Base-by-base conservation (phyloP, 2,329 filamentous ascomycete species). In the Alternaria sp. region DNA sequence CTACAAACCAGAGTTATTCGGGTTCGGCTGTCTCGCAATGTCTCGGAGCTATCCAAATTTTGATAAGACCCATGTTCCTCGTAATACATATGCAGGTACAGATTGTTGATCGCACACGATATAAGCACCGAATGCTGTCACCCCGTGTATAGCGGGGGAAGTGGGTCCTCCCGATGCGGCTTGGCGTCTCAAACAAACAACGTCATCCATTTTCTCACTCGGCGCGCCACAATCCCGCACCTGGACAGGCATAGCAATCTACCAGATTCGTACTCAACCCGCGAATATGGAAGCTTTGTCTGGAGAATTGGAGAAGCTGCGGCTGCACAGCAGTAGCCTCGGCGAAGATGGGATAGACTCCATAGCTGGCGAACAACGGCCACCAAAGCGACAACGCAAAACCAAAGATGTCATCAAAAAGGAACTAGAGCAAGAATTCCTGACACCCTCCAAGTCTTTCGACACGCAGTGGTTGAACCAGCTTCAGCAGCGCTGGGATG, bases 401-500 rank as follows among this genome's bases (percentile, higher is more conserved):
- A 78, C 83, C 30, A 79, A 85, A 39, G 83, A 88, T n/a, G 84
- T 85, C 32, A 81, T 94, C 61, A 92, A 92, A 79, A 81, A 82
- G 46, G 85, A 88, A 62, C 85, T 98, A 5, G 93, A 96, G 79
- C 74, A 85, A 55, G 88, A 91, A 47, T 95, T 94, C 72, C 83
- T 99, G 26, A 88, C 87, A 2, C 94, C 95, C 0, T 92, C 92
- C 2, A 85, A 88, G 5, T 86, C 86, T 3, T 97, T 99, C 81
- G 93, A 89, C 34, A 83, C 87, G 5, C 89, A 91, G 73, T 98
- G 95, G 93, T 86, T 99, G 60, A 93, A 97, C 77, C 87, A 87
- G 56, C 81, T 98, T 43, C 95, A 99, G 80, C 92, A 94, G 84
- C 83, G 89, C 76, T 99, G 94, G 95, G 92, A 97, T 64, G 85